Evolutionary conservation across 371 early-diverging fungal genomes (phyloP).

Genomic region (Zopfochytrium polystomum): DNA sequence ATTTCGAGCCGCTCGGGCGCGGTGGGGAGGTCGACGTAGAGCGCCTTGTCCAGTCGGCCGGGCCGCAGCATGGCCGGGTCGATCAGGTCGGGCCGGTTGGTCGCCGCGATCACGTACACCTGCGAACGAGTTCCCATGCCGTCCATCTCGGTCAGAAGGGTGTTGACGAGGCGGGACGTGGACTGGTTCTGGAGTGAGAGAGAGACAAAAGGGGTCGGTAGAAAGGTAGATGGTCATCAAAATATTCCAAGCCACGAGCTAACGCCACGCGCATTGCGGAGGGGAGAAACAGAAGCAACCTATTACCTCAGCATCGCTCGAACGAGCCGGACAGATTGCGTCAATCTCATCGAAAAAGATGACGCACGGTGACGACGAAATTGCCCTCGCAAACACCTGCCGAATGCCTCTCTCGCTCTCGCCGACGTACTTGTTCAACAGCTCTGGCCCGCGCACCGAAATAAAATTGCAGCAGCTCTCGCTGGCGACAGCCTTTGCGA

Average conservation of each 20-base stretch:
- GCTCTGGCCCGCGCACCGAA: constrained; percentile 98
- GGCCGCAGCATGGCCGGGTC: constrained; percentile 99
- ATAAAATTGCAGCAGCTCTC: constrained; percentile 98
- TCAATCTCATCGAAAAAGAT: constrained; percentile 99
- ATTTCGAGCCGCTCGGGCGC: constrained; percentile 85
- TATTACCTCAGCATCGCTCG: too few species aligned
- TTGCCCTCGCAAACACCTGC: constrained; percentile 97
- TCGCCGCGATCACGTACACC: constrained; percentile 98
- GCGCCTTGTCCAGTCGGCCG: constrained; percentile 93
- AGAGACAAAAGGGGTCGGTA: too few species aligned
- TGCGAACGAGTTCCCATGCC: constrained; percentile 89
- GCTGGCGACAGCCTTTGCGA: constrained; percentile 98
- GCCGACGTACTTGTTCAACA: constrained; percentile 99
- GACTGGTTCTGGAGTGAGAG: constrained; percentile 66
- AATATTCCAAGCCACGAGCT: too few species aligned
- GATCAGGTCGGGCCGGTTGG: constrained; percentile 99
- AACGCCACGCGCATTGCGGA: too few species aligned
- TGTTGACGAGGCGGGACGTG: constrained; percentile 96
- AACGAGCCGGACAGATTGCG: constrained; percentile 78
- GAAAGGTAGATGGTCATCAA: too few species aligned
- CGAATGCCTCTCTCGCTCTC: too few species aligned
- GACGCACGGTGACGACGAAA: constrained; percentile 92
- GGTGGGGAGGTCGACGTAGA: constrained; percentile 94
- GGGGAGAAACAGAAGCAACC: too few species aligned
- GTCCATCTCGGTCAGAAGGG: constrained; percentile 96